A percentile compares a stretch with the other conserved stretches of the same genome.
phyloP scores from a whole-genome alignment of 768 basidiomycete species.

The Russula olivacea region DNA sequence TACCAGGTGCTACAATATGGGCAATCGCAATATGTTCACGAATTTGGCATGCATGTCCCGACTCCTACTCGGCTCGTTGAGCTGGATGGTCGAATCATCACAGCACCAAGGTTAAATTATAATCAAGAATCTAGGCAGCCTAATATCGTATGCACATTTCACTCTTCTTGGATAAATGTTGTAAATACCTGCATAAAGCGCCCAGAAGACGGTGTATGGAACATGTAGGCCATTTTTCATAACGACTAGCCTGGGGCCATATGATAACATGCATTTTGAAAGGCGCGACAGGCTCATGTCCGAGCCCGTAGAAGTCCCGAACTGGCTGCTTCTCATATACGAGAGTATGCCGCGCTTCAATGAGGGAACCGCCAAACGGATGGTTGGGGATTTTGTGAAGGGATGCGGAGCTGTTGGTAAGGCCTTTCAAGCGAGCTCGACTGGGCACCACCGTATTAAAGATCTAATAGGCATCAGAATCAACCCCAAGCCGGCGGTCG shows the following conservation, averaged over 20 bases:
- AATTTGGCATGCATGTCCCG: conserved; percentile 64
- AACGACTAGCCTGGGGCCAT: not conserved
- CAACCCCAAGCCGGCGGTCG: conserved; percentile 37
- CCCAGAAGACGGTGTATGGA: conserved; percentile 68
- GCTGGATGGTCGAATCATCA: conserved; percentile 55
- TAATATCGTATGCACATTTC: conserved; percentile 45
- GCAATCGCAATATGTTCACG: conserved; percentile 48
- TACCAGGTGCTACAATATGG: conserved; percentile 46
- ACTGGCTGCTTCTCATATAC: conserved; percentile 63
- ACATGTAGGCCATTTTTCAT: conserved; percentile 47
- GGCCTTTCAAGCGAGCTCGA: no score
- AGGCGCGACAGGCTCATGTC: conserved; percentile 72
- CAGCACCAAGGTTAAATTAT: conserved; percentile 60
- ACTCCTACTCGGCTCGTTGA: conserved; percentile 40
- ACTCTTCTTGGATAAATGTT: not conserved
- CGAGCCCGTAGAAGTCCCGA: conserved; percentile 43
- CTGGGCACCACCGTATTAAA: no score
- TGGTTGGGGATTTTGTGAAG: conserved; percentile 46
- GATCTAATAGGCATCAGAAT: conserved; percentile 34
- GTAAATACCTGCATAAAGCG: conserved; percentile 33
- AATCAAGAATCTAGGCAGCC: conserved; percentile 49
- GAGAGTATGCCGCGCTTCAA: conserved; percentile 52
- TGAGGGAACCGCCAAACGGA: conserved; percentile 40
- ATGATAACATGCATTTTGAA: not conserved
- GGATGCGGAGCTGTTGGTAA: conserved; percentile 21